A percentile compares a stretch with the other conserved stretches of the same genome.
Evolutionary conservation across 2,329 filamentous ascomycete genomes (phyloP).

Genomic region (Diatrype stigma): DNA sequence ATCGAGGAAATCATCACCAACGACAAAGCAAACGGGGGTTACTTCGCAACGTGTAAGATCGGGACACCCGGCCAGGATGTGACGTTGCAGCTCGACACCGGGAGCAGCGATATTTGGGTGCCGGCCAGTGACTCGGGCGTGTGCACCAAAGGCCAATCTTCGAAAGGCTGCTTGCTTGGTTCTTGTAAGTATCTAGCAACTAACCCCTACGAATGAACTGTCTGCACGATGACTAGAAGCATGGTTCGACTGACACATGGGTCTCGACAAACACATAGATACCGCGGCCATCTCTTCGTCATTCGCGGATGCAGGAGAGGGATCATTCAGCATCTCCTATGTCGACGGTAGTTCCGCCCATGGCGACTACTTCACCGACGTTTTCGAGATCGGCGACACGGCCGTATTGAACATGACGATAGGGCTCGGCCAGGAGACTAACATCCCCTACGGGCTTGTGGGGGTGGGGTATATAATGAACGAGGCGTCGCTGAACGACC

Average conservation of each 20-base stretch:
- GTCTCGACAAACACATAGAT: constrained; percentile 32
- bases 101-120: constrained; percentile 63
- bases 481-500: constrained; percentile 35
- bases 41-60: constrained; percentile 53
- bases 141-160: constrained; percentile 28
- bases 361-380: constrained; percentile 57
- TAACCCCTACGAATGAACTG: neutral
- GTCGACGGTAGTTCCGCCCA: constrained; percentile 54
- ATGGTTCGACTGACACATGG: constrained; percentile 15
- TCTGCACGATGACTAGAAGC: neutral
- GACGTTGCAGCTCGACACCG: constrained; percentile 59
- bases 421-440: constrained; percentile 52
- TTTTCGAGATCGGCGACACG: constrained; percentile 50
- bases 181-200: constrained; percentile 40
- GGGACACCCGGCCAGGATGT: constrained; percentile 56
- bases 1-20: constrained; percentile 43
- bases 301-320: constrained; percentile 37
- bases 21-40: constrained; percentile 41
- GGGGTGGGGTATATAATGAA: constrained; percentile 57
- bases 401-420: constrained; percentile 53
- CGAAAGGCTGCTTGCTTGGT: constrained; percentile 37
- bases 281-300: constrained; percentile 41
- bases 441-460: constrained; percentile 53
- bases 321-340: constrained; percentile 55
- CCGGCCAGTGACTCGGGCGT: constrained; percentile 34